phyloP scores from a whole-genome alignment of 129 eudicot genomes.

The Lactuca saligna region DNA sequence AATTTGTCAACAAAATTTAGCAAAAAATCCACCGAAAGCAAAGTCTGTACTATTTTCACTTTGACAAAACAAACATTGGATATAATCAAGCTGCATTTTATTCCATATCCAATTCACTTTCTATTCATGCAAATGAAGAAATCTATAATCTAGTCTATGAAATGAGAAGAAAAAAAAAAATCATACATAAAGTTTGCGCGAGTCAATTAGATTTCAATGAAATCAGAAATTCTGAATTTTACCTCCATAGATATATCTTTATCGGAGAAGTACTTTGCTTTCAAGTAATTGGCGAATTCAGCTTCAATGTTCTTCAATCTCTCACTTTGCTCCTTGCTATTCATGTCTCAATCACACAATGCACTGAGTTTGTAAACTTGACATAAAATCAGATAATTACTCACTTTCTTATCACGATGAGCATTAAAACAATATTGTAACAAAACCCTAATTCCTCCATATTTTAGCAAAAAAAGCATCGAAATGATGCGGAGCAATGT shows the following conservation, averaged over 20 bases:
- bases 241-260: conserved; percentile 10
- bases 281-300: conserved; percentile 10
- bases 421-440: too few relatives aligned
- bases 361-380: background rate
- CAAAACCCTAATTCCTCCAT: background rate
- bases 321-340: background rate
- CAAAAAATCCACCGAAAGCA: too few relatives aligned
- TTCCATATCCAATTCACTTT: too few relatives aligned
- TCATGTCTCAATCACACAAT: background rate
- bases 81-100: too few relatives aligned
- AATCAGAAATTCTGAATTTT: background rate
- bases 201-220: background rate
- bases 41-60: too few relatives aligned
- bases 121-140: too few relatives aligned
- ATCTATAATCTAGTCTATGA: too few relatives aligned
- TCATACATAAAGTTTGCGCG: background rate
- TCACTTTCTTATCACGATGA: too few relatives aligned
- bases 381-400: background rate
- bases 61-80: too few relatives aligned
- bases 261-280: conserved; percentile 14
- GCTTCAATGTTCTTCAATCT: conserved; percentile 1
- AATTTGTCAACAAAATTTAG: too few relatives aligned
- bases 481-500: too few relatives aligned
- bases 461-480: too few relatives aligned
- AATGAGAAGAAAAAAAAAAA: background rate